phyloP scores from a whole-genome alignment of 768 basidiomycete genomes.

The Cyathus striatus region DNA sequence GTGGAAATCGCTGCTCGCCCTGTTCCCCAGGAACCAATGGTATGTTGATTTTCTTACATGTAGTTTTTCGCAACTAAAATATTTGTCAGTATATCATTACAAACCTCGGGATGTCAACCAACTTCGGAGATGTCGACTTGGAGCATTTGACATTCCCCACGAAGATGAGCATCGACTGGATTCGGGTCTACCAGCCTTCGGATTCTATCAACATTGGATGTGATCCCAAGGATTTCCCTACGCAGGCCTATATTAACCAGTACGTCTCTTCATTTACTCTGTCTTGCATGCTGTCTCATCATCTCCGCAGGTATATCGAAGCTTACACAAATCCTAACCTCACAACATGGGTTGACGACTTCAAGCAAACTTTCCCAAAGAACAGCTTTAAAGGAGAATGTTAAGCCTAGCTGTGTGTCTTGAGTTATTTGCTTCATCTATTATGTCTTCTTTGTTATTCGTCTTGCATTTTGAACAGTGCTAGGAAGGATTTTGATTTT shows the following conservation, averaged over 20 bases:
- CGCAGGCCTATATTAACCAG: constrained; percentile 74
- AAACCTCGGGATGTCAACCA: constrained; percentile 81
- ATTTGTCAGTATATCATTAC: constrained; percentile 69
- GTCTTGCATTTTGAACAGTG: no score
- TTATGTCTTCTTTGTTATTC: no score
- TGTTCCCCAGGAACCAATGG: constrained; percentile 83
- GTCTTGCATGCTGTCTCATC: background rate
- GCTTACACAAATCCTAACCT: constrained; percentile 83
- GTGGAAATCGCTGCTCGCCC: constrained; percentile 65
- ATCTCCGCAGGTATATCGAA: constrained; percentile 38
- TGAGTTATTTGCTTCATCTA: no score
- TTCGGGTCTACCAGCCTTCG: constrained; percentile 85
- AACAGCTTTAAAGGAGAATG: constrained; percentile 59
- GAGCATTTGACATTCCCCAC: constrained; percentile 67
- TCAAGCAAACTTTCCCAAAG: constrained; percentile 63
- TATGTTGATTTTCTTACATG: constrained; percentile 16
- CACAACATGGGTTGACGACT: constrained; percentile 70
- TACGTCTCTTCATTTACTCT: constrained; percentile 22
- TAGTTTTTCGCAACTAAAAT: background rate
- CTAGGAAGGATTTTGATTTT: no score
- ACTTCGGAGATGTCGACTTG: constrained; percentile 72
- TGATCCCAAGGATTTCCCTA: constrained; percentile 76
- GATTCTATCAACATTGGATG: constrained; percentile 76
- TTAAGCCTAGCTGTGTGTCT: no score
- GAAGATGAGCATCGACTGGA: constrained; percentile 76